Percentiles rank a stretch among this genome's conserved stretches.
Evolutionary conservation across 805 yeast species (phyloP).

Genomic region (Yamadazyma nakazawae): DNA sequence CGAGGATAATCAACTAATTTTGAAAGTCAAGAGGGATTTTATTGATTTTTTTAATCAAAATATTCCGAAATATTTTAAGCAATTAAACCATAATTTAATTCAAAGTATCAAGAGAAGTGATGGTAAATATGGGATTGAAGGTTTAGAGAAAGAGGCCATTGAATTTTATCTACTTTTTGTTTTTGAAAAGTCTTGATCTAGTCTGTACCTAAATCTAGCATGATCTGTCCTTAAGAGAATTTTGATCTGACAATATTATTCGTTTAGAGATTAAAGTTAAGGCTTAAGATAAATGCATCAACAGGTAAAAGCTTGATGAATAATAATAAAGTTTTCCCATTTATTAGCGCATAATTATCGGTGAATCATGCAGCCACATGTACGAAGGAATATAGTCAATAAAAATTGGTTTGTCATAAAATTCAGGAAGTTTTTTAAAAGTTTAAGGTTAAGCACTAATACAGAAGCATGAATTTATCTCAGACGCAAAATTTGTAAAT

Average conservation of each 20-base stretch:
- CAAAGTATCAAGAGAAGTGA: constrained; percentile 72
- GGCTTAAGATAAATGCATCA: too few relatives aligned
- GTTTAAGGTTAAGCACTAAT: neutral
- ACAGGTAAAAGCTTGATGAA: too few relatives aligned
- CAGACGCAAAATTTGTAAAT: too few relatives aligned
- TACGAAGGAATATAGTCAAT: neutral
- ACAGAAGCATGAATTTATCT: neutral
- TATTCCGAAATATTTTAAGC: constrained; percentile 61
- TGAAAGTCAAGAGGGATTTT: constrained; percentile 73
- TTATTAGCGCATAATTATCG: too few relatives aligned
- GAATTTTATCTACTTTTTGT: constrained; percentile 85
- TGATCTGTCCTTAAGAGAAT: too few relatives aligned
- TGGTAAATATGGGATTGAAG: constrained; percentile 83
- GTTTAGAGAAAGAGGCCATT: constrained; percentile 85
- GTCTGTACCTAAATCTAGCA: neutral
- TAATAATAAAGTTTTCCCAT: too few relatives aligned
- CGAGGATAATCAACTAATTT: constrained; percentile 72
- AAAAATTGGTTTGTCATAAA: too few relatives aligned
- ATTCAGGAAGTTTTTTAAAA: neutral
- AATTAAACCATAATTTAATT: constrained; percentile 55
- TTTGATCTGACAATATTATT: too few relatives aligned
- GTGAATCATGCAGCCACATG: neutral
- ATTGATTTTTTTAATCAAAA: constrained; percentile 79
- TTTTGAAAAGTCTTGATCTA: constrained; percentile 49
- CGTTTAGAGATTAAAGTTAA: too few relatives aligned